Evolutionary conservation across 2,329 filamentous ascomycete species (phyloP).

Genomic region (Aspergillus arachidicola): DNA sequence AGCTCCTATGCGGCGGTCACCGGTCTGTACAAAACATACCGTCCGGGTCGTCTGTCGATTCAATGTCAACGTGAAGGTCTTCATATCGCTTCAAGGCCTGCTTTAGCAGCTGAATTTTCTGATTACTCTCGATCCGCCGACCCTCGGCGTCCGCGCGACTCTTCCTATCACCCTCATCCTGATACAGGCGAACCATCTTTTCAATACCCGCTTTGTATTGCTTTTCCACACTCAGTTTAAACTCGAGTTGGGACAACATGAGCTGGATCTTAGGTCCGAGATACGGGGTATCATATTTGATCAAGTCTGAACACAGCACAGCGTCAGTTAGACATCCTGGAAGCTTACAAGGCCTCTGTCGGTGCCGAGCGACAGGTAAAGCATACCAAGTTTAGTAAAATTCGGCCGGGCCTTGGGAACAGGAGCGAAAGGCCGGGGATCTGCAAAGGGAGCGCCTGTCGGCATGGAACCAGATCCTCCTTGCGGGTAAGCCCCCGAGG

Average conservation of each 20-base stretch:
- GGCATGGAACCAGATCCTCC: constrained; percentile 76
- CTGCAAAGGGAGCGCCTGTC: constrained; percentile 75
- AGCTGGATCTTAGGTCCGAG: constrained; percentile 96
- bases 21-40: constrained; percentile 55
- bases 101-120: constrained; percentile 94
- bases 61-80: constrained; percentile 93
- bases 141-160: constrained; percentile 91
- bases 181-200: constrained; percentile 97
- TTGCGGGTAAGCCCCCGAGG: constrained; percentile 56
- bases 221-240: constrained; percentile 97
- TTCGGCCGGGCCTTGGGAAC: constrained; percentile 79
- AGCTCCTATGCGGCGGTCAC: constrained; percentile 23
- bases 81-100: constrained; percentile 96
- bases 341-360: background rate
- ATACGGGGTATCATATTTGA: constrained; percentile 97
- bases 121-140: constrained; percentile 88
- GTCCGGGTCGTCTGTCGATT: constrained; percentile 74
- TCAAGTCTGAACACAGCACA: constrained; percentile 67
- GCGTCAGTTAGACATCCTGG: constrained; percentile 7
- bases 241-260: constrained; percentile 97
- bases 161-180: constrained; percentile 96
- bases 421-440: constrained; percentile 67
- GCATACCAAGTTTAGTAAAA: constrained; percentile 91
- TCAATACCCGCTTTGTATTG: constrained; percentile 99
- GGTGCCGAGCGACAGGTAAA: background rate